Base-by-base conservation (phyloP, 2,329 filamentous ascomycete genomes). In the Epichloe amarillans region DNA sequence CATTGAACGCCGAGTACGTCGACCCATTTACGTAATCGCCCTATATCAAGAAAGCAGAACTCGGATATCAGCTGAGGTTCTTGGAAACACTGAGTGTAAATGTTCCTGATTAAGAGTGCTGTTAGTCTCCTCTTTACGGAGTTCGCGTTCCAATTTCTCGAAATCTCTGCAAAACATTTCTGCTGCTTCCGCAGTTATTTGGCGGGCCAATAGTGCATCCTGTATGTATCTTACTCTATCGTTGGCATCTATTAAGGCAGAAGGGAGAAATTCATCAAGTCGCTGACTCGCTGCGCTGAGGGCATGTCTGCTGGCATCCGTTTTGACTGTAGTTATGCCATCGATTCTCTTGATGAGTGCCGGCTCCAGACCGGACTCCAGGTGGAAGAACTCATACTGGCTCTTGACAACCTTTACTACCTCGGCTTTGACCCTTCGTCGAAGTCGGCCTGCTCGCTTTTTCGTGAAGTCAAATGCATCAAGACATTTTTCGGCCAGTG, bases 181-280 rank as follows among this genome's bases (percentile, higher is more conserved):
- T 0, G 89, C 86, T 0, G 90, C 91, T 56, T 86, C 80, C 59
- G 94, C 87, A 0, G 88, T 93, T 46, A 95, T 79, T 45, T 82
- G 74, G 46, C 87, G 79, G 14, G 85, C 84, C 52, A 95, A 69
- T 11, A 74, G 75, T 1, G 85, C 79, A 60, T 87, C 86, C 54
- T 85, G 82, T 1, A 98, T 69, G 41, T 79, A 73, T 56, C 83
- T 84, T 26, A 97, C 67, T 53, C 88, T 87, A 47, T 93, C 86
- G 58, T 87, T 82, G 3, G 90, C 90, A 63, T 98, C 93, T 74
- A 96, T 91, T 33, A 95, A 75, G 3, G 91, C 93, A 1, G 88
- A 94, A 0, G 93, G 90, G 23, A 98, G 72, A 68, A 97, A 98
- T 54, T 88, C 83, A 61, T 98, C 93, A 6, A 98, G 73, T 40